Conservation (phyloP, 2,329 filamentous ascomycete genomes). For the Colletotrichum camelliae region DNA sequence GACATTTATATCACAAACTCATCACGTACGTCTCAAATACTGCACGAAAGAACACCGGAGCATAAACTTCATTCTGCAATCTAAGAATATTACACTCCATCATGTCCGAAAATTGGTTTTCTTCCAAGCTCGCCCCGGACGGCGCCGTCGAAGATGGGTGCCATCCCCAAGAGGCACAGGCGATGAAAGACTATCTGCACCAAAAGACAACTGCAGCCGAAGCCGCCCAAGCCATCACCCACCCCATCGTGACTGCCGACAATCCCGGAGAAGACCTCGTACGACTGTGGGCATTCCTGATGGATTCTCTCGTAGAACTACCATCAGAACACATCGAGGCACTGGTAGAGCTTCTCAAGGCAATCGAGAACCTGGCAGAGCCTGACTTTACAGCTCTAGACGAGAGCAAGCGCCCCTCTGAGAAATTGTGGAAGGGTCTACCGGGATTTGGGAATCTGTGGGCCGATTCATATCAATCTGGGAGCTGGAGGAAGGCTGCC, state of each 20-base stretch:
- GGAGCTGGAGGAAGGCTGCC: not conserved
- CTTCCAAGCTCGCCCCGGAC: not conserved
- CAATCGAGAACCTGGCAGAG: not conserved
- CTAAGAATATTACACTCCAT: no score
- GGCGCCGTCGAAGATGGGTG: not conserved
- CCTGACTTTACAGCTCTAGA: not conserved
- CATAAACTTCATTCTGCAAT: fast-evolving
- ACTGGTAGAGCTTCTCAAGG: not conserved
- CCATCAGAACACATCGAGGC: not conserved
- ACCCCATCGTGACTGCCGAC: not conserved
- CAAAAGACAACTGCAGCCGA: not conserved
- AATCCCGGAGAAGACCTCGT: not conserved
- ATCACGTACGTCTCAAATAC: not conserved
- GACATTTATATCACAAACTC: not conserved
- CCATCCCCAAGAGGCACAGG: not conserved
- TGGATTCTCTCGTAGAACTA: not conserved
- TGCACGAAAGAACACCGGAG: not conserved
- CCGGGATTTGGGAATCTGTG: not conserved
- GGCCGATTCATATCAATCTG: not conserved
- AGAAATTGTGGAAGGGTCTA: not conserved
- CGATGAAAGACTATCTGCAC: not conserved
- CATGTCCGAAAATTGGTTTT: not conserved
- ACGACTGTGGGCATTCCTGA: not conserved
- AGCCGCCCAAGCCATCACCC: not conserved
- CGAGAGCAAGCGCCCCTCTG: not conserved